These are phyloP conservation scores for Omphalotus guepiniiformis DNA, from an alignment of 768 basidiomycete genomes.

Conservation along the genomic window DNA sequence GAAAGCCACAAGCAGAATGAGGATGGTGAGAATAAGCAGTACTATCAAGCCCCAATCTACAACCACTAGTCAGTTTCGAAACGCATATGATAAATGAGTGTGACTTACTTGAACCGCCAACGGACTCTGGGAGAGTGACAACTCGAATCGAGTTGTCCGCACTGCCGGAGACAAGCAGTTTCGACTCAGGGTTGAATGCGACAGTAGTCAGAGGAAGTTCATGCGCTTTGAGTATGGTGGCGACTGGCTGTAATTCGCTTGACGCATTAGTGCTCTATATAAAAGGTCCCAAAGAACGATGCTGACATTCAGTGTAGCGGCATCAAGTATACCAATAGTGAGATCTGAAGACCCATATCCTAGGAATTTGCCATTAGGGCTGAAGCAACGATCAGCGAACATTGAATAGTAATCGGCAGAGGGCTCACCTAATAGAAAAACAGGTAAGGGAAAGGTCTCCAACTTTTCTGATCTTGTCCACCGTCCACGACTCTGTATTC, in stretches of 20 bases:
- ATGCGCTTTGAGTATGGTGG: conserved; percentile 89
- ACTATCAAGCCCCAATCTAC: conserved; percentile 38
- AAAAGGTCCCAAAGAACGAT: background rate
- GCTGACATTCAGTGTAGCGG: conserved; percentile 65
- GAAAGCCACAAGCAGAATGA: conserved; percentile 40
- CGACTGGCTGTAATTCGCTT: conserved; percentile 57
- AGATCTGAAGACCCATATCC: conserved; percentile 88
- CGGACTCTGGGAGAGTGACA: conserved; percentile 61
- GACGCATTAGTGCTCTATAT: background rate
- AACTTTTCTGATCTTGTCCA: conserved; percentile 64
- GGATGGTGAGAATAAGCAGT: conserved; percentile 36
- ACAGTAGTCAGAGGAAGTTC: conserved; percentile 91
- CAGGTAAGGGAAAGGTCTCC: conserved; percentile 80
- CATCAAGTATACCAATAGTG: conserved; percentile 79
- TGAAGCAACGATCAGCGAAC: conserved; percentile 28
- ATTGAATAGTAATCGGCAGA: conserved; percentile 2
- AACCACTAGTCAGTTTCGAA: conserved; percentile 10
- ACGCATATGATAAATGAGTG: conserved; percentile 4
- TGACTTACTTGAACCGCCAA: conserved; percentile 50
- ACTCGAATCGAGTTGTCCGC: conserved; percentile 86
- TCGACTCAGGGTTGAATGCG: conserved; percentile 79
- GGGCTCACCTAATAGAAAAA: conserved; percentile 77
- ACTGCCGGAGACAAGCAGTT: conserved; percentile 83
- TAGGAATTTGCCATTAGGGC: conserved; percentile 75
- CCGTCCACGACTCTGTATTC: conserved; percentile 67